Percentiles rank a stretch among this genome's conserved stretches.
These are phyloP conservation scores for Brassica cretica DNA, from an alignment of 345 rosid species.

Conservation along the genomic window DNA sequence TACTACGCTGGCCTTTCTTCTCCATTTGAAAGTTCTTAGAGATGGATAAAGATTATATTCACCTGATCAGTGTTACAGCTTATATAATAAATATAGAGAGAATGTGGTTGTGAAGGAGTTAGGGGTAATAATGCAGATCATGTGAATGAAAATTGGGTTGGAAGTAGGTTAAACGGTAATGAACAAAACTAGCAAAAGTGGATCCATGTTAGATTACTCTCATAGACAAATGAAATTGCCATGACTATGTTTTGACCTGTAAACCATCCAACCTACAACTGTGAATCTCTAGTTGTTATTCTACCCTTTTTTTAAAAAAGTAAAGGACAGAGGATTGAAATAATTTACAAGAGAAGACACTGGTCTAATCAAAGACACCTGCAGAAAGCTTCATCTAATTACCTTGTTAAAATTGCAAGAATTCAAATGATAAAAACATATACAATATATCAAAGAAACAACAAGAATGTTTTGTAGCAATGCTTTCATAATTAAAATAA, in stretches of 20 bases:
- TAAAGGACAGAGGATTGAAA: too few relatives aligned
- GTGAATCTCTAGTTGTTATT: too few relatives aligned
- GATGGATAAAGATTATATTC: constrained; percentile 26
- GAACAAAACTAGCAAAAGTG: constrained; percentile 29
- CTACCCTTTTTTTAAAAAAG: too few relatives aligned
- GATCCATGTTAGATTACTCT: constrained; percentile 19
- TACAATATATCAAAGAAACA: constrained; percentile 14
- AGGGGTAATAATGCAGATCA: constrained; percentile 25
- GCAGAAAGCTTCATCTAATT: constrained; percentile 13
- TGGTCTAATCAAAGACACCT: constrained; percentile 15
- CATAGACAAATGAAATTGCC: constrained; percentile 21
- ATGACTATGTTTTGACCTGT: constrained; percentile 30
- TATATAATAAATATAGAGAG: constrained; percentile 20
- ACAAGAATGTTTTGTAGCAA: constrained; percentile 19
- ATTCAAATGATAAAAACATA: constrained; percentile 1
- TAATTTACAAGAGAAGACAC: too few relatives aligned
- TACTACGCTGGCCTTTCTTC: constrained; percentile 45
- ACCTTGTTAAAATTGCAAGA: constrained; percentile 8
- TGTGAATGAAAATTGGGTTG: constrained; percentile 38
- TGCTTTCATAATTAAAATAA: constrained; percentile 25
- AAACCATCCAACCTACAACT: constrained; percentile 20
- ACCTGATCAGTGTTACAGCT: constrained; percentile 22
- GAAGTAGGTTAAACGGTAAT: constrained; percentile 32
- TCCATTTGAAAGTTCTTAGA: constrained; percentile 45
- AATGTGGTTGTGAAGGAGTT: constrained; percentile 27